Evolutionary conservation across 2,329 filamentous ascomycete species (phyloP).

Genomic region (Didymosphaeria variabile): DNA sequence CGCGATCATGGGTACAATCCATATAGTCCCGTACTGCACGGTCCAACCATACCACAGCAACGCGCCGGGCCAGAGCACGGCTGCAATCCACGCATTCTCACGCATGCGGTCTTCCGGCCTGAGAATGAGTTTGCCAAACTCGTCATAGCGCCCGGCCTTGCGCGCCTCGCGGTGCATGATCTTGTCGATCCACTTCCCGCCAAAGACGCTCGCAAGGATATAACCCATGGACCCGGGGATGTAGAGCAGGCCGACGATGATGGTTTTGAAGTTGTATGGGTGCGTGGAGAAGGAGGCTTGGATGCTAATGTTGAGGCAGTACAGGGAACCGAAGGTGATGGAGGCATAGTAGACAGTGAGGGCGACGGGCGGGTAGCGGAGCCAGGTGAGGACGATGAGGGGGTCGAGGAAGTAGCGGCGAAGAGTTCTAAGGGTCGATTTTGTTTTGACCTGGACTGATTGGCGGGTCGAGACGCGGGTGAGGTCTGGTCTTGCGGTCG

Average conservation of each 20-base stretch:
- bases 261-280: constrained; percentile 48
- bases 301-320: constrained; percentile 53
- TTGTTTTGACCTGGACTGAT: constrained; percentile 45
- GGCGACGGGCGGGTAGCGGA: constrained; percentile 49
- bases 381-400: constrained; percentile 48
- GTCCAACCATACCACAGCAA: constrained; percentile 52
- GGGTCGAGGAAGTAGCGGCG: constrained; percentile 52
- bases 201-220: constrained; percentile 45
- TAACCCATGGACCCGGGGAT: constrained; percentile 51
- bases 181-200: constrained; percentile 51
- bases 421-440: constrained; percentile 34
- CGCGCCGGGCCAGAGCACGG: constrained; percentile 46
- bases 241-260: constrained; percentile 51
- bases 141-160: constrained; percentile 48
- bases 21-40: constrained; percentile 41
- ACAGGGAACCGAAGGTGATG: constrained; percentile 51
- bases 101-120: constrained; percentile 51
- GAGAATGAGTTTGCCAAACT: constrained; percentile 45
- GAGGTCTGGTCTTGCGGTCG: constrained; percentile 26
- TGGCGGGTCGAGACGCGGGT: constrained; percentile 43
- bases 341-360: constrained; percentile 52
- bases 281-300: constrained; percentile 44
- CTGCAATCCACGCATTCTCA: constrained; percentile 52
- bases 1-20: constrained; percentile 49
- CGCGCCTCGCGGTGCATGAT: constrained; percentile 53